These are phyloP conservation scores for Paxillus ammoniavirescens DNA, from an alignment of 768 basidiomycete genomes.

Conservation along the genomic window DNA sequence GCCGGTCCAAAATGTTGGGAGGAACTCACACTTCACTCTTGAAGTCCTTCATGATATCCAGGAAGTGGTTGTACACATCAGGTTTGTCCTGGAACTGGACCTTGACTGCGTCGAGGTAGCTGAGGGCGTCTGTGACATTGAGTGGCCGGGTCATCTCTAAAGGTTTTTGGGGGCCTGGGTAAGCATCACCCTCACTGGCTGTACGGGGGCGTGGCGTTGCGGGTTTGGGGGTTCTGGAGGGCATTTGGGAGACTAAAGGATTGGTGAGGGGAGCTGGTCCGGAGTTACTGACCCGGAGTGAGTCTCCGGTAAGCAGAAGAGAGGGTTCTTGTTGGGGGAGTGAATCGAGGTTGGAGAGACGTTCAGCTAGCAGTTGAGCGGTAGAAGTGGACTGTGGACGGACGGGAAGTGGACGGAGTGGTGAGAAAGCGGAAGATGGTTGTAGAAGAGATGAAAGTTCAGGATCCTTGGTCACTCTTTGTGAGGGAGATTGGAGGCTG, in stretches of 20 bases:
- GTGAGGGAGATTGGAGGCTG: conserved; percentile 12
- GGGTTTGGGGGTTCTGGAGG: conserved; percentile 29
- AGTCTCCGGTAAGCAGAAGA: neutral
- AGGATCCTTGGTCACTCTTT: neutral
- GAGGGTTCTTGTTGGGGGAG: neutral
- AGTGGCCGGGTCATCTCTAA: conserved; percentile 59
- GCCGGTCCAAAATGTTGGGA: neutral
- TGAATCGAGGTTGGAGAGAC: conserved; percentile 1
- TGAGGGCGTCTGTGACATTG: conserved; percentile 91
- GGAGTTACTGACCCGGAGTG: neutral
- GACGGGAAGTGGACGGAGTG: neutral
- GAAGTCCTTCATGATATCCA: conserved; percentile 99
- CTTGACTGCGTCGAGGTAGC: conserved; percentile 94
- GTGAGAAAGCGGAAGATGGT: conserved; percentile 1
- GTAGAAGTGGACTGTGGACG: neutral
- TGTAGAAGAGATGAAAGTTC: conserved; percentile 1
- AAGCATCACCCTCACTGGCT: conserved; percentile 17
- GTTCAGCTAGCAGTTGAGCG: neutral
- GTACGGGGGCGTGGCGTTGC: conserved; percentile 41
- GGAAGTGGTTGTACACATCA: conserved; percentile 90
- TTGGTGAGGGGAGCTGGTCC: neutral
- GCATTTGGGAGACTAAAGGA: conserved; percentile 4
- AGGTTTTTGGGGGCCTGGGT: conserved; percentile 31
- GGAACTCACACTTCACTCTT: conserved; percentile 85
- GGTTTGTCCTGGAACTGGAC: conserved; percentile 86